A percentile compares a stretch with the other conserved stretches of the same genome.
phyloP scores from a whole-genome alignment of 2,329 filamentous ascomycete genomes.

The Parafenestella ontariensis region DNA sequence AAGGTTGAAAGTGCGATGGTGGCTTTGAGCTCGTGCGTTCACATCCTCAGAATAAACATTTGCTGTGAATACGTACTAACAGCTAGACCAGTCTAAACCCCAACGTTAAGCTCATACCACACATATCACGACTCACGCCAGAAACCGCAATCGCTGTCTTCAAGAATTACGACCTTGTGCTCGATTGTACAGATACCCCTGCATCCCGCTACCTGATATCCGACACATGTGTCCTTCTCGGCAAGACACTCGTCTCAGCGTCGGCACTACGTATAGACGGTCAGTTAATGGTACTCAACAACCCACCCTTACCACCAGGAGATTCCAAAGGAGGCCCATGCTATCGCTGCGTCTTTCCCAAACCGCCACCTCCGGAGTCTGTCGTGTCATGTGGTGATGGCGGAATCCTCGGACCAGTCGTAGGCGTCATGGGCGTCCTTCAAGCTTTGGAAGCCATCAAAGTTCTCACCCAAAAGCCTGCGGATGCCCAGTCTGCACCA shows the following conservation, averaged over 20 bases:
- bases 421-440: conserved; percentile 90
- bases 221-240: conserved; percentile 81
- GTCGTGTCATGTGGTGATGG: conserved; percentile 90
- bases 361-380: conserved; percentile 81
- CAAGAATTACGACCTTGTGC: conserved; percentile 76
- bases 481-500: conserved; percentile 6
- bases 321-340: conserved; percentile 74
- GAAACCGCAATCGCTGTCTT: conserved; percentile 73
- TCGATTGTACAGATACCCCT: conserved; percentile 96
- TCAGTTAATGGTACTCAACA: conserved; percentile 87
- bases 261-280: conserved; percentile 89
- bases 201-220: conserved; percentile 91
- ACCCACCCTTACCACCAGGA: conserved; percentile 70
- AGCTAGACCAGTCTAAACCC: conserved; percentile 70
- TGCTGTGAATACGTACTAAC: conserved; percentile 10
- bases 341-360: conserved; percentile 92
- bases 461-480: conserved; percentile 63
- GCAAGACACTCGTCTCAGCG: conserved; percentile 84
- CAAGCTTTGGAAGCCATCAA: conserved; percentile 92
- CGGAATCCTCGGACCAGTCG: conserved; percentile 89
- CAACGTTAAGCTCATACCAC: conserved; percentile 67
- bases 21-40: conserved; percentile 53
- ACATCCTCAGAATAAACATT: background rate
- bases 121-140: conserved; percentile 71
- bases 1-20: conserved; percentile 78